Percentiles rank a stretch among this genome's conserved stretches.
Evolutionary conservation across 2,329 filamentous ascomycete genomes (phyloP).

Genomic region (Colletotrichum tofieldiae): DNA sequence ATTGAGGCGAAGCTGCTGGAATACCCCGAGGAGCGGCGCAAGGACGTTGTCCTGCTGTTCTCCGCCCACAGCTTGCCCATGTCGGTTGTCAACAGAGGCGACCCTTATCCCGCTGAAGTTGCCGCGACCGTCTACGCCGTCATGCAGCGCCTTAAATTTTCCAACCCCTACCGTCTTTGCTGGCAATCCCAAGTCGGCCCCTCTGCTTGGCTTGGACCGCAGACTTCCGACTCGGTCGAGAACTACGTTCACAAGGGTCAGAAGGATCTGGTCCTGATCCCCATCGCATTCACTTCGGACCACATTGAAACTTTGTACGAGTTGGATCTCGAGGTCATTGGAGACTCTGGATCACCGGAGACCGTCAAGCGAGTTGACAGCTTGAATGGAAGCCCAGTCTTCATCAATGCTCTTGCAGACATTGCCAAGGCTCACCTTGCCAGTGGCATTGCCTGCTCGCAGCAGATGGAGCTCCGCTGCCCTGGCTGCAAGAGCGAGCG

Average conservation of each 20-base stretch:
- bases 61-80: slow-evolving; percentile 97
- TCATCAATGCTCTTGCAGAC: slow-evolving; percentile 91
- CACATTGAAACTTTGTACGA: slow-evolving; percentile 98
- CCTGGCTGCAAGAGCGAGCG: slow-evolving; percentile 93
- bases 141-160: slow-evolving; percentile 91
- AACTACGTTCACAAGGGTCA: slow-evolving; percentile 92
- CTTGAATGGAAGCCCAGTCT: slow-evolving; percentile 90
- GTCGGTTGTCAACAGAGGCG: slow-evolving; percentile 96
- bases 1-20: slow-evolving; percentile 88
- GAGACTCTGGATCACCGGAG: slow-evolving; percentile 83
- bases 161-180: slow-evolving; percentile 92
- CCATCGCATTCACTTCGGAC: slow-evolving; percentile 98
- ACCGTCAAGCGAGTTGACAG: slow-evolving; percentile 92
- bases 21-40: slow-evolving; percentile 86
- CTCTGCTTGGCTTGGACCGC: slow-evolving; percentile 93
- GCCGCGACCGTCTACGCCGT: slow-evolving; percentile 96
- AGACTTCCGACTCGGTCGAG: slow-evolving; percentile 90
- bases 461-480: slow-evolving; percentile 91
- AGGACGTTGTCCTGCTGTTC: slow-evolving; percentile 89
- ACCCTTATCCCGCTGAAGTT: slow-evolving; percentile 96
- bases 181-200: slow-evolving; percentile 99
- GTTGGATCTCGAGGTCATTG: slow-evolving; percentile 94
- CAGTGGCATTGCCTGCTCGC: slow-evolving; percentile 77
- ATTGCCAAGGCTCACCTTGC: slow-evolving; percentile 86
- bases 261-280: slow-evolving; percentile 91